Evolutionary conservation across 1,284 basidiomycete genomes (phyloP).

Genomic region (Sphagnurus paluster): DNA sequence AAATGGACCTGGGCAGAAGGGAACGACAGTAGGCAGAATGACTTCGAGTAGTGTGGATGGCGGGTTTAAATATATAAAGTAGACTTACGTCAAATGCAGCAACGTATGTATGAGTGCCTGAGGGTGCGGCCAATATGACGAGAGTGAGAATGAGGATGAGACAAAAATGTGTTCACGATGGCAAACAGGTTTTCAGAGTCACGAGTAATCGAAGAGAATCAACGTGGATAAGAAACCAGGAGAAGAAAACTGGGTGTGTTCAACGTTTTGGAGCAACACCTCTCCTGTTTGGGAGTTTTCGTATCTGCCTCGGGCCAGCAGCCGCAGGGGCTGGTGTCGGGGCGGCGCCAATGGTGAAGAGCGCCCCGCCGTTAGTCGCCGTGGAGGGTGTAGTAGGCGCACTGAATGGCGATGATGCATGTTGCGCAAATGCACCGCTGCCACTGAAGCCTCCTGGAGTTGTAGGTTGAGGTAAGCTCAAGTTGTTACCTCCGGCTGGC

Average conservation of each 20-base stretch:
- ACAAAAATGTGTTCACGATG: background rate
- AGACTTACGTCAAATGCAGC: background rate
- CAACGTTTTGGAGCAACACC: constrained; percentile 40
- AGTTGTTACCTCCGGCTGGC: constrained; percentile 41
- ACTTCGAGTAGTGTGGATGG: constrained; percentile 5
- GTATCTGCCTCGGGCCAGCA: constrained; percentile 43
- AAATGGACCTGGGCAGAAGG: constrained; percentile 23
- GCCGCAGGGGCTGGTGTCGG: constrained; percentile 33
- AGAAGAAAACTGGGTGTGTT: constrained; percentile 9
- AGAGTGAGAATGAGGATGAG: constrained; percentile 1
- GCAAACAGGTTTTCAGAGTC: background rate
- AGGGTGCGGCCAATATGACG: constrained; percentile 14
- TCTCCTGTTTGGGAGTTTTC: constrained; percentile 51
- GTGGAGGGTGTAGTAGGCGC: constrained; percentile 34
- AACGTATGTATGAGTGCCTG: constrained; percentile 1
- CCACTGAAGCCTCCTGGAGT: constrained; percentile 40
- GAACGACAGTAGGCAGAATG: constrained; percentile 8
- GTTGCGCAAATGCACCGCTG: constrained; percentile 35
- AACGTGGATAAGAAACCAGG: constrained; percentile 6
- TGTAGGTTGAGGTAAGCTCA: constrained; percentile 35
- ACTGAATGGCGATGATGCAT: constrained; percentile 42
- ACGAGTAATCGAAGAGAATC: constrained; percentile 10
- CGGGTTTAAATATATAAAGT: constrained; percentile 3
- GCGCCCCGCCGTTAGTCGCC: constrained; percentile 33
- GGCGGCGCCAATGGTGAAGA: constrained; percentile 61